Conservation (phyloP, 805 yeast species). For the Teunomyces cretensis region DNA sequence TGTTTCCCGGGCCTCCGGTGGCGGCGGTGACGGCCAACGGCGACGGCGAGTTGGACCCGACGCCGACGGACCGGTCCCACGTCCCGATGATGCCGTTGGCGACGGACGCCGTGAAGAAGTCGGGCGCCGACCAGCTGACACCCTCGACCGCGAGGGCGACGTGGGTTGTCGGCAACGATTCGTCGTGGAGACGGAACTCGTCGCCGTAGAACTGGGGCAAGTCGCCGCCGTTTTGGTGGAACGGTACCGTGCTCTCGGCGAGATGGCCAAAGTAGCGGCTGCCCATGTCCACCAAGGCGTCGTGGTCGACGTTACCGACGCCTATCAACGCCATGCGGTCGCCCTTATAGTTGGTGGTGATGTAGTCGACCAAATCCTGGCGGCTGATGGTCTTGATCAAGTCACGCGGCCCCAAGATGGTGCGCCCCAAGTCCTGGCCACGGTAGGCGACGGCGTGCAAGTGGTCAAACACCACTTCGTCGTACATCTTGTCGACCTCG, state of each 20-base stretch:
- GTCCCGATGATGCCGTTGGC: constrained; percentile 96
- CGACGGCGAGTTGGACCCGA: constrained; percentile 82
- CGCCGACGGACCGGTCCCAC: constrained; percentile 92
- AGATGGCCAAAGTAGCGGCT: constrained; percentile 73
- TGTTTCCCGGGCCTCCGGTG: constrained; percentile 52
- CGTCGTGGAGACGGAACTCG: constrained; percentile 81
- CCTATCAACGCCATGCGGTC: constrained; percentile 99
- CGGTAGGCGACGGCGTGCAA: constrained; percentile 89
- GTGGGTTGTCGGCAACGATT: constrained; percentile 82
- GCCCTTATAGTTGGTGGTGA: constrained; percentile 84
- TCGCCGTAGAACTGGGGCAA: constrained; percentile 82
- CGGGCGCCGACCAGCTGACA: constrained; percentile 94
- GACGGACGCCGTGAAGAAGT: constrained; percentile 90
- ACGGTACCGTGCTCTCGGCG: constrained; percentile 56
- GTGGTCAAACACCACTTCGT: constrained; percentile 97
- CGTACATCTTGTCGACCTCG: constrained; percentile 97
- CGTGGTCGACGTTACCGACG: constrained; percentile 91
- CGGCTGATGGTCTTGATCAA: constrained; percentile 79
- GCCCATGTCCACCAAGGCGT: constrained; percentile 74
- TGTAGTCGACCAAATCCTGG: constrained; percentile 75
- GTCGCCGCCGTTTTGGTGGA: constrained; percentile 73
- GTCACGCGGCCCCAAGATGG: constrained; percentile 91
- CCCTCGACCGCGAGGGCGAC: constrained; percentile 97
- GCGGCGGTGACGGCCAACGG: constrained; percentile 72
- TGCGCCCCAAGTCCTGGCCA: constrained; percentile 92